These are phyloP conservation scores for Byssothecium circinans DNA, from an alignment of 2,329 filamentous ascomycete genomes.

Conservation along the genomic window DNA sequence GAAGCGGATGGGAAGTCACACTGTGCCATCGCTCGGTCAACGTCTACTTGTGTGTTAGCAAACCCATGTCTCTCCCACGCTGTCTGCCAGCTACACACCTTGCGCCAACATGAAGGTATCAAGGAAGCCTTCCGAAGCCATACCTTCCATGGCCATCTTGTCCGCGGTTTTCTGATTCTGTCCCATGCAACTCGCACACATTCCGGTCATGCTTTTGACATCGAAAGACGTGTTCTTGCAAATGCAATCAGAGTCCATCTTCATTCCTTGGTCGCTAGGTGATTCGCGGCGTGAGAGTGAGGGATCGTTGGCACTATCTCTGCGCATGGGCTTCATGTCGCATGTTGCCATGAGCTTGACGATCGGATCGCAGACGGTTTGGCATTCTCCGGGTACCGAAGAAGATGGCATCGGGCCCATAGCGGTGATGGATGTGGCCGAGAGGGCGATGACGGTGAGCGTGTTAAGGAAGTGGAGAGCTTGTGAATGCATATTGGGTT, in stretches of 20 bases:
- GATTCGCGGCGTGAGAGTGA: neutral
- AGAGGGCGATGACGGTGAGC: conserved; percentile 10
- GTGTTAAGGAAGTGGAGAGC: conserved; percentile 7
- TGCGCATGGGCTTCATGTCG: conserved; percentile 3
- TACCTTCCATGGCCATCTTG: conserved; percentile 3
- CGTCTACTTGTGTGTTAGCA: neutral
- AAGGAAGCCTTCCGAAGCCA: neutral
- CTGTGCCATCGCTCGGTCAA: conserved; percentile 5
- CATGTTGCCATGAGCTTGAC: conserved; percentile 39
- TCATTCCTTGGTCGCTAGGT: conserved; percentile 22
- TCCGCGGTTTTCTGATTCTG: conserved; percentile 4
- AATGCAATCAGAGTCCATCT: conserved; percentile 41
- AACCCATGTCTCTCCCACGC: neutral
- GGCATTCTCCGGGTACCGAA: conserved; percentile 34
- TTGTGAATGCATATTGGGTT: conserved; percentile 8
- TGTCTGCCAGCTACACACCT: neutral
- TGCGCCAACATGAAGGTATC: neutral
- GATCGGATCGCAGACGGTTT: conserved; percentile 44
- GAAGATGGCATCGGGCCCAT: neutral
- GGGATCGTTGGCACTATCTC: neutral
- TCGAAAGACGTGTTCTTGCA: conserved; percentile 49
- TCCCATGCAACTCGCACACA: conserved; percentile 45
- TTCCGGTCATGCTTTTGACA: conserved; percentile 40
- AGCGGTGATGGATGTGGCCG: conserved; percentile 10
- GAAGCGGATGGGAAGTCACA: conserved; percentile 7